Evolutionary conservation across 2,329 filamentous ascomycete genomes (phyloP).

Genomic region (Xylariaceae sp.): DNA sequence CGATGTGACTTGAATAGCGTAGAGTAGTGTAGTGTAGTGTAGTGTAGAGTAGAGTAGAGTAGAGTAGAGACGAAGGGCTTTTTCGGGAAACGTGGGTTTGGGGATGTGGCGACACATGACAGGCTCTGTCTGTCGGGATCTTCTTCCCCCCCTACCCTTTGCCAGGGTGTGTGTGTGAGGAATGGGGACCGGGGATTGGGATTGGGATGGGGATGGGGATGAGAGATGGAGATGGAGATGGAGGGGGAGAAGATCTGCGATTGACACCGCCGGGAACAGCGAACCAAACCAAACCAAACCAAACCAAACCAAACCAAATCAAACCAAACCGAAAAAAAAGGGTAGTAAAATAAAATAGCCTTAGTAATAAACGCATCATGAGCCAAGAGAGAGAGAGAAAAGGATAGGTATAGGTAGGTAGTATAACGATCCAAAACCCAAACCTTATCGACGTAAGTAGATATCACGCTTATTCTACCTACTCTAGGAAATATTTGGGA

Average conservation of each 20-base stretch:
- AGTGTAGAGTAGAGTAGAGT: too few relatives aligned
- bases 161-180: neutral
- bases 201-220: too few relatives aligned
- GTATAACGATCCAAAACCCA: too few relatives aligned
- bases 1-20: neutral
- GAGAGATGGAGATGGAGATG: too few relatives aligned
- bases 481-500: too few relatives aligned
- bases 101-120: constrained; percentile 11
- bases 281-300: neutral
- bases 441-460: too few relatives aligned
- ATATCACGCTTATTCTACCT: too few relatives aligned
- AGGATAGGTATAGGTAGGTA: neutral
- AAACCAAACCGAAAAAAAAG: neutral
- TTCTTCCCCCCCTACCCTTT: neutral
- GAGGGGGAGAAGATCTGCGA: neutral
- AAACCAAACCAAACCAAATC: too few relatives aligned
- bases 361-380: neutral
- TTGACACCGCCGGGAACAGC: neutral
- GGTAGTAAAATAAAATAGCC: neutral
- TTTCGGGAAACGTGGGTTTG: neutral
- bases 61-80: neutral
- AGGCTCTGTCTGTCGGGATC: constrained; percentile 9
- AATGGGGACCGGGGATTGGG: too few relatives aligned
- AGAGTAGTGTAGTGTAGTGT: neutral
- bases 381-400: too few relatives aligned